These are phyloP conservation scores for Spiromastix sp. DNA, from an alignment of 2,329 filamentous ascomycete species.

Conservation along the genomic window DNA sequence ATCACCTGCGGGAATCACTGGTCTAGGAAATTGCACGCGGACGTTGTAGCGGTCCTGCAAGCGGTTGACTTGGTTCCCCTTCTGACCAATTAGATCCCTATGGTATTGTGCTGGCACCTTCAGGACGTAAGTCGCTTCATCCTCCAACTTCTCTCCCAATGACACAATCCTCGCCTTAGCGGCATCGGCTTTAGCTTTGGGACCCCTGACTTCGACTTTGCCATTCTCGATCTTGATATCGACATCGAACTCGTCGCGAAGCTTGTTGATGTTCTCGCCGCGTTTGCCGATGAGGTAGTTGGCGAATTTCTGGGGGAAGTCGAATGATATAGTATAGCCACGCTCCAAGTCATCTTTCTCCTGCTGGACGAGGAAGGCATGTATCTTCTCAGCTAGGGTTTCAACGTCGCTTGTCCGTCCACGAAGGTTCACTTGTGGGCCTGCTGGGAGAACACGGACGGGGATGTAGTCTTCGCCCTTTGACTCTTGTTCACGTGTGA, in stretches of 20 bases:
- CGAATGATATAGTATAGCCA: slow-evolving; percentile 73
- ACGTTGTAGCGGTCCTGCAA: slow-evolving; percentile 90
- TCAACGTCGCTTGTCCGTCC: slow-evolving; percentile 66
- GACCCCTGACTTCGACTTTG: slow-evolving; percentile 90
- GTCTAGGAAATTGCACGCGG: slow-evolving; percentile 87
- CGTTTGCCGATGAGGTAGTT: slow-evolving; percentile 67
- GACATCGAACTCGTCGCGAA: slow-evolving; percentile 60
- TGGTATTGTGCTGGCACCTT: slow-evolving; percentile 94
- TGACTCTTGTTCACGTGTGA: slow-evolving; percentile 46
- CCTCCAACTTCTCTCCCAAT: slow-evolving; percentile 72
- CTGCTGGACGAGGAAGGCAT: slow-evolving; percentile 73
- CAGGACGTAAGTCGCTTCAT: slow-evolving; percentile 76
- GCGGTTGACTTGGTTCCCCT: slow-evolving; percentile 79
- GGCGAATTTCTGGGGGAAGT: slow-evolving; percentile 90
- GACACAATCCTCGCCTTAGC: slow-evolving; percentile 73
- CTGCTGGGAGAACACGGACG: slow-evolving; percentile 45
- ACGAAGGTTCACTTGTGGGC: slow-evolving; percentile 55
- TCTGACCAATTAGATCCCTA: slow-evolving; percentile 81
- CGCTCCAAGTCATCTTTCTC: slow-evolving; percentile 90
- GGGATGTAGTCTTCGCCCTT: slow-evolving; percentile 42
- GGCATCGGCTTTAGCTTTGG: slow-evolving; percentile 84
- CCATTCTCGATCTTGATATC: slow-evolving; percentile 86
- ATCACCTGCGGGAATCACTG: slow-evolving; percentile 42
- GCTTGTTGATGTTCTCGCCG: slow-evolving; percentile 58
- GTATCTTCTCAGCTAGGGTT: slow-evolving; percentile 60